Evolutionary conservation across 495 filamentous ascomycete genomes (phyloP), one percentile per base, ranked within the genome.

Genomic region (Penicillium cataractarum): DNA sequence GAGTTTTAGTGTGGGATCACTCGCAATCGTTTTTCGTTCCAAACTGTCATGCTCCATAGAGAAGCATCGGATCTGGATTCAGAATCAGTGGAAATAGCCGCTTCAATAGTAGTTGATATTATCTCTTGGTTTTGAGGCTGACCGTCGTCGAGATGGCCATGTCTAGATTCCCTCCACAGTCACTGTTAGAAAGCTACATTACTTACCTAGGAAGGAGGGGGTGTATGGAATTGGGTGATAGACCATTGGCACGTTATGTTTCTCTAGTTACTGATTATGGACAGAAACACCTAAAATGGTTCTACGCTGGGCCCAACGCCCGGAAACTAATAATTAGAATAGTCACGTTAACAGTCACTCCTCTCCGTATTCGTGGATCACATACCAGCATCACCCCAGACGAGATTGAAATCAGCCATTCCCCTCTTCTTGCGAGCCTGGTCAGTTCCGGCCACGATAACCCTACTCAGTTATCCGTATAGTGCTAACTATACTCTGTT

Each of bases 341-440:
- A 22, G 42, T 46, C 21, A 46, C 19, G 29, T 31, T 4, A 31
- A 12, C 0, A 22, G 17, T 12, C 6, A 6, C 10, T 46, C 21
- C 42, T 10, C 21, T 24, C 42, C 42, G 19, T 12, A 46, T 46
- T 46, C 21, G 42, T 46, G 21, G 12, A 22, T 46, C 42, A 46
- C 22, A 50, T 5, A 50, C 22, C 24, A 26, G 46, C 13, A 50
- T 50, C 42, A 46, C n/a, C 46, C 24, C 24, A 29, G 46, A 27
- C 46, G 46, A 29, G 9, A 50, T 50, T 27, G 24, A 50, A 50
- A 50, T 50, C 46, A 26, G 7, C 46, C 46, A 26, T 50, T 50
- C 46, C 12, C 46, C 22, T 10, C 8, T 22, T 27, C 46, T 49
- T 13, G 24, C 46, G 24, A 50, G 10, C 46, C 46, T 50, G 22